Conservation (phyloP, 176 grass and related monocot genomes). For the Aegilops longissima region DNA sequence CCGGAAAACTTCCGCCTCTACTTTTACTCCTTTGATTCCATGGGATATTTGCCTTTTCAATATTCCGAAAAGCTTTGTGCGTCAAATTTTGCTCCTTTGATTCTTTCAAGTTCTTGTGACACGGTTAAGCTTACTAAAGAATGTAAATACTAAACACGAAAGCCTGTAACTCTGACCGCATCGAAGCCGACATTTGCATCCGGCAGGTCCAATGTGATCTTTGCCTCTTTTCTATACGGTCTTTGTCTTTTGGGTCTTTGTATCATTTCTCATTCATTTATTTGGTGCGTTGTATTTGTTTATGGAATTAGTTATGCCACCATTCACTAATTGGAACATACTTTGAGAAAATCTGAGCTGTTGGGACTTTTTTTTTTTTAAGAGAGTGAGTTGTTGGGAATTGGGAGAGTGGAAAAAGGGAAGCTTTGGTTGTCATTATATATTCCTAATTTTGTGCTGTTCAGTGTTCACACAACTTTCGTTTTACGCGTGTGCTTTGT, state of each 20-base stretch:
- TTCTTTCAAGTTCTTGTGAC: neutral
- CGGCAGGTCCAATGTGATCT: neutral
- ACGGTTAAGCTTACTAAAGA: neutral
- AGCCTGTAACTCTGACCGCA: neutral
- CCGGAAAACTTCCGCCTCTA: neutral
- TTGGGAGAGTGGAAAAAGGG: neutral
- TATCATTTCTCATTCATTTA: neutral
- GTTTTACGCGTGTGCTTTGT: slow-evolving; percentile 21
- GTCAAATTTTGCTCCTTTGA: neutral
- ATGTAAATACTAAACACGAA: neutral
- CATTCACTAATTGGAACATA: slow-evolving; percentile 8
- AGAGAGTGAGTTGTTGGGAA: slow-evolving; percentile 1
- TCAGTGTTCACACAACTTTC: neutral
- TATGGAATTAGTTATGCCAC: slow-evolving; percentile 10
- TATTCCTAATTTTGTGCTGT: slow-evolving; percentile 6
- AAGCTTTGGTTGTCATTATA: neutral
- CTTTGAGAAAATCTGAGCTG: slow-evolving; percentile 7
- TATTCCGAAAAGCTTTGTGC: too few relatives aligned
- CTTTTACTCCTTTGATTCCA: neutral
- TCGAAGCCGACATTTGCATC: slow-evolving; percentile 10
- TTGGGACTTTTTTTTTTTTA: neutral
- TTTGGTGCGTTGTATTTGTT: slow-evolving; percentile 15
- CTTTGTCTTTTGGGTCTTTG: slow-evolving; percentile 11
- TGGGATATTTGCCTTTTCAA: neutral
- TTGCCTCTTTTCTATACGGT: neutral